Percentiles rank a stretch among this genome's conserved stretches.
Conservation (phyloP, 495 filamentous ascomycete species). For the Chaetomium tenue region DNA sequence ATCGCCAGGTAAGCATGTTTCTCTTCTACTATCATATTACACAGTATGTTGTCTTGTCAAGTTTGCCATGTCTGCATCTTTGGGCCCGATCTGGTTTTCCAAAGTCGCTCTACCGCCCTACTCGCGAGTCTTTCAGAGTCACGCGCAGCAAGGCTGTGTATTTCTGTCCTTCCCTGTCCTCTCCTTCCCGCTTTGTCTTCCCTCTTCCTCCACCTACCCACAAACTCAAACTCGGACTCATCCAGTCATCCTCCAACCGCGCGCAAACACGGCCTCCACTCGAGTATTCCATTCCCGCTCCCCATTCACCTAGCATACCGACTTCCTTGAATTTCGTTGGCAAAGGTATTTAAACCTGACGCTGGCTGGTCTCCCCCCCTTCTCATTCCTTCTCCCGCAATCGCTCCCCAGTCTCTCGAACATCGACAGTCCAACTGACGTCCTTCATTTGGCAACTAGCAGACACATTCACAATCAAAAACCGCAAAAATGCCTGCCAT, state of each 20-base stretch:
- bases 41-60: neutral
- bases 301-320: neutral
- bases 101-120: neutral
- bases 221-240: neutral
- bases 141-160: neutral
- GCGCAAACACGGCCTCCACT: neutral
- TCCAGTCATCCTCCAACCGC: neutral
- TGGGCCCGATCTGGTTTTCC: neutral
- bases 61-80: neutral
- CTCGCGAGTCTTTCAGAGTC: neutral
- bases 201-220: neutral
- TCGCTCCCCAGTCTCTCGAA: neutral
- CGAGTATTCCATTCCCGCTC: neutral
- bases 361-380: neutral
- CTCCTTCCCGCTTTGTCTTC: neutral
- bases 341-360: neutral
- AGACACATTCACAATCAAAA: constrained; percentile 3
- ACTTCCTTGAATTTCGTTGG: neutral
- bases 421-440: neutral
- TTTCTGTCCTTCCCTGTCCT: neutral
- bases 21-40: neutral
- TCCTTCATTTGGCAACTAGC: neutral
- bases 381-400: neutral
- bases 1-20: constrained; percentile 6
- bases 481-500: constrained; percentile 47